Conservation (phyloP, 306 rosid genomes). For the Quercus glauca region DNA sequence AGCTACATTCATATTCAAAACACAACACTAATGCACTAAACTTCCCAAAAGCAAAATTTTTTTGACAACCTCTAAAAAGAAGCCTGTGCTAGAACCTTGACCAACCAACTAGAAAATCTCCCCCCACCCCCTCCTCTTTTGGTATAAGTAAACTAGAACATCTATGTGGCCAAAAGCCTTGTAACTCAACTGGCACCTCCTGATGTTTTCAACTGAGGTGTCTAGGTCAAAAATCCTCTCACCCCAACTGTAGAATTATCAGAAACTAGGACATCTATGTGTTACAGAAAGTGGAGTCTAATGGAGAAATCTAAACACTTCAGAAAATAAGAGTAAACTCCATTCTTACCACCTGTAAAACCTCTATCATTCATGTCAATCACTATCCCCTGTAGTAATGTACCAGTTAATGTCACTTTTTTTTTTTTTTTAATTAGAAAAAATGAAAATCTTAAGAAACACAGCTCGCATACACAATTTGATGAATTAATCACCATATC, state of each 20-base stretch:
- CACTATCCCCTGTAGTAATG: neutral
- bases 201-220: no score
- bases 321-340: neutral
- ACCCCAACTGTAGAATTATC: no score
- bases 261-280: neutral
- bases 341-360: neutral
- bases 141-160: no score
- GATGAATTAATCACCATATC: neutral
- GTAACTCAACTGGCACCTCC: no score
- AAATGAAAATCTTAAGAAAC: neutral
- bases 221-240: no score
- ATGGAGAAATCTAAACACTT: neutral
- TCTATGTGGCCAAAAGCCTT: no score
- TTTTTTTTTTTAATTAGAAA: no score
- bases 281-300: neutral
- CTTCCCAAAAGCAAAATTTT: neutral
- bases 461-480: neutral
- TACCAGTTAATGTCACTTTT: neutral
- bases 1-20: neutral
- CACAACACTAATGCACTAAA: neutral
- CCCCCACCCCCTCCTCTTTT: no score
- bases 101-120: neutral
- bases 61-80: neutral
- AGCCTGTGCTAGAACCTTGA: neutral
- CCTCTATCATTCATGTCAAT: neutral